A percentile compares a stretch with the other conserved stretches of the same genome.
phyloP scores from a whole-genome alignment of 1,139 yeast species.

The Geotrichum fermentans region DNA sequence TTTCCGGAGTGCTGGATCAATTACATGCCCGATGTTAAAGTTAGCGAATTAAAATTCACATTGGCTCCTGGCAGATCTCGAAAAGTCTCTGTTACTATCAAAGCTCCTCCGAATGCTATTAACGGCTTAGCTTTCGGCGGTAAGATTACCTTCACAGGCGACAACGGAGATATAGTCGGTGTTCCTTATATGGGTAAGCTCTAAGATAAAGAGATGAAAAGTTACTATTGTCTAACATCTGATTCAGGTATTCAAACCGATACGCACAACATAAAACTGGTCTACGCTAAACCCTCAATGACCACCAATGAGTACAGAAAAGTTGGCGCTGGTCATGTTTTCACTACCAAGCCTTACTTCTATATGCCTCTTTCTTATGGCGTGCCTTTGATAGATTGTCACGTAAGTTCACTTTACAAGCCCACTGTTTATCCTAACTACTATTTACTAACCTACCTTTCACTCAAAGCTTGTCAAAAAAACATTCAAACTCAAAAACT shows the following conservation, averaged over 20 bases:
- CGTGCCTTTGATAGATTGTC: neutral
- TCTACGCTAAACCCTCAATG: neutral
- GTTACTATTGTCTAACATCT: neutral
- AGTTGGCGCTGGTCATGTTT: too few relatives aligned
- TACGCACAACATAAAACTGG: neutral
- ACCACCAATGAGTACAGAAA: too few relatives aligned
- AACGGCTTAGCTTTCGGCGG: slow-evolving; percentile 8
- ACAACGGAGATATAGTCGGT: slow-evolving; percentile 4
- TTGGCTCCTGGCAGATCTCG: slow-evolving; percentile 4
- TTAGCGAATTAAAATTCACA: neutral
- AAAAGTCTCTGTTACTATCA: neutral
- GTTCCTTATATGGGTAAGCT: slow-evolving; percentile 13
- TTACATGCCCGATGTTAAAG: neutral
- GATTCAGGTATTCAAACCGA: neutral
- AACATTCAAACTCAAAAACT: too few relatives aligned
- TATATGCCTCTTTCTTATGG: too few relatives aligned
- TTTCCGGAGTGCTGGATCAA: slow-evolving; percentile 6
- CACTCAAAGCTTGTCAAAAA: too few relatives aligned
- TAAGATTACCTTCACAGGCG: slow-evolving; percentile 7
- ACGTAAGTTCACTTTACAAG: slow-evolving; percentile 4
- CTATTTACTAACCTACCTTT: too few relatives aligned
- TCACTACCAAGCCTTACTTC: too few relatives aligned
- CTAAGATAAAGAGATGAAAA: neutral
- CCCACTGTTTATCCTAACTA: too few relatives aligned
- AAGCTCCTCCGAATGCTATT: neutral